phyloP scores from a whole-genome alignment of 2,329 filamentous ascomycete species.

The Colletotrichum chrysophilum region DNA sequence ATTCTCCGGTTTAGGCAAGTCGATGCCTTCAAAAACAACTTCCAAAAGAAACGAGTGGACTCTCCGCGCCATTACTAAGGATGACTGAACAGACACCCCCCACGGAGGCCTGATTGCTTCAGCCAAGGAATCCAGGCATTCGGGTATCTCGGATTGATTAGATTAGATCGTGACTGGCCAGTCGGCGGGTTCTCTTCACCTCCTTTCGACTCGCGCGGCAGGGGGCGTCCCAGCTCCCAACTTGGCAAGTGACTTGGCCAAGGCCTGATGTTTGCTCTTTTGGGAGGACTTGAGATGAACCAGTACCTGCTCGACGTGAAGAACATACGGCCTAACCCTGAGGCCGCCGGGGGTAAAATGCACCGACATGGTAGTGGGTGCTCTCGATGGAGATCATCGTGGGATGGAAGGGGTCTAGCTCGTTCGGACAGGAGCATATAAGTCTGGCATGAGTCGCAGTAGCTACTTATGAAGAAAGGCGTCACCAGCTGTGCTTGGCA shows the following conservation, averaged over 20 bases:
- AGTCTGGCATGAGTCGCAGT: background rate
- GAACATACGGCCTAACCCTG: background rate
- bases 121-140: background rate
- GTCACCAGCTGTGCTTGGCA: background rate
- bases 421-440: background rate
- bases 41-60: background rate
- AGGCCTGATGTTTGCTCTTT: background rate
- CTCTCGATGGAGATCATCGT: constrained; percentile 1
- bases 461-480: background rate
- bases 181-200: background rate
- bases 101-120: background rate
- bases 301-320: background rate
- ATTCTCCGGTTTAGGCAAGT: background rate
- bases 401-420: background rate
- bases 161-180: constrained; percentile 12
- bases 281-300: constrained; percentile 4
- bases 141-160: constrained; percentile 14
- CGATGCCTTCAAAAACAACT: background rate
- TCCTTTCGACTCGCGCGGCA: background rate
- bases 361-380: background rate
- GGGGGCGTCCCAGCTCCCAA: background rate
- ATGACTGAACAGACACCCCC: background rate
- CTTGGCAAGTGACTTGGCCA: background rate
- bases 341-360: constrained; percentile 8
- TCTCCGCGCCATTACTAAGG: background rate